phyloP scores from a whole-genome alignment of 768 basidiomycete genomes.

The Epithele typhae region DNA sequence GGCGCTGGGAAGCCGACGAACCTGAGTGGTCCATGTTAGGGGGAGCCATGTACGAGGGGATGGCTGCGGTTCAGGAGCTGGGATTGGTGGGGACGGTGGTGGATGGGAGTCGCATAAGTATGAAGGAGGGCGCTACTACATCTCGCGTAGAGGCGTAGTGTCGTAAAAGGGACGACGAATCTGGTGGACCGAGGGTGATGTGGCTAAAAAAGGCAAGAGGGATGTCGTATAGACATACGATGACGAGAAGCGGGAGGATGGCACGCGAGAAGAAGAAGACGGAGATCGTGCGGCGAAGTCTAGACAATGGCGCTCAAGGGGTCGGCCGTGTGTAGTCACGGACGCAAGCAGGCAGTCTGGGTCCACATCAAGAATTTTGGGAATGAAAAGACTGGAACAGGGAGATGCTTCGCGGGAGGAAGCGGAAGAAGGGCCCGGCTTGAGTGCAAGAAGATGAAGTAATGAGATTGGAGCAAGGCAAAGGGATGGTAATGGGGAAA shows the following conservation, averaged over 20 bases:
- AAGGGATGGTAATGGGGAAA: too few relatives aligned
- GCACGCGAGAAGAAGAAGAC: too few relatives aligned
- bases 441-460: too few relatives aligned
- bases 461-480: too few relatives aligned
- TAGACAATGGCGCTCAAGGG: too few relatives aligned
- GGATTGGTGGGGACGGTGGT: neutral
- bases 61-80: neutral
- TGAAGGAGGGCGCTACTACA: too few relatives aligned
- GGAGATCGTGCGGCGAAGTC: too few relatives aligned
- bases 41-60: neutral
- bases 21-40: neutral
- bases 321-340: constrained; percentile 1
- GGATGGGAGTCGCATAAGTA: neutral
- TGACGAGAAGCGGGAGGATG: too few relatives aligned
- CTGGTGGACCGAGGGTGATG: too few relatives aligned
- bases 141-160: constrained; percentile 1
- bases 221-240: too few relatives aligned
- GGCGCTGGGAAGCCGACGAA: neutral
- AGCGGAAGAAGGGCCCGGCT: constrained; percentile 5
- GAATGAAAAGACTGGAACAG: neutral
- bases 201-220: too few relatives aligned
- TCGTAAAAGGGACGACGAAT: constrained; percentile 12
- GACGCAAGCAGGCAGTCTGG: constrained; percentile 6
- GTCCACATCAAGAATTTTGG: constrained; percentile 9
- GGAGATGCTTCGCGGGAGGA: constrained; percentile 9